phyloP scores from a whole-genome alignment of 441 rosid genomes.

The Viola pubescens region DNA sequence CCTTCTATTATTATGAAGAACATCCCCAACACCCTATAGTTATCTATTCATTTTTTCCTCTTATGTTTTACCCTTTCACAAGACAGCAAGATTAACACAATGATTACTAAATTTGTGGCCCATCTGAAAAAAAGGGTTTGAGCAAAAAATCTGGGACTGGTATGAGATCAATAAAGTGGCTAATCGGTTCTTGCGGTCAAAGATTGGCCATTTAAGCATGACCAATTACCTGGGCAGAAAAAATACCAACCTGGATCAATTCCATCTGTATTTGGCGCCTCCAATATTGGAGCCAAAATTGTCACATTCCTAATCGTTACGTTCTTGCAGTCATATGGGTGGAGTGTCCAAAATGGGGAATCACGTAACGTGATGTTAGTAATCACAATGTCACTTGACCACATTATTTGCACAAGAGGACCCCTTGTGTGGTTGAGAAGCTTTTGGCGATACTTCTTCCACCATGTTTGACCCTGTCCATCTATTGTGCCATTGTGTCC shows the following conservation, averaged over 20 bases:
- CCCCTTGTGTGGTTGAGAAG: constrained; percentile 90
- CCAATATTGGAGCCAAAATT: constrained; percentile 66
- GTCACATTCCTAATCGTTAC: constrained; percentile 65
- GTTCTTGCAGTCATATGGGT: constrained; percentile 95
- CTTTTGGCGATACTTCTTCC: constrained; percentile 88
- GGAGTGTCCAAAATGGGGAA: constrained; percentile 95
- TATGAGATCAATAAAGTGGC: too few species aligned
- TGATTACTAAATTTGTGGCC: too few species aligned
- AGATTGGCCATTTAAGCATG: background rate
- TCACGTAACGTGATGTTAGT: constrained; percentile 66
- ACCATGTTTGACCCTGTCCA: constrained; percentile 95
- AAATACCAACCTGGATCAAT: constrained; percentile 77
- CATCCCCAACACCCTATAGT: background rate
- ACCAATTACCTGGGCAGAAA: background rate
- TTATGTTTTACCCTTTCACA: background rate
- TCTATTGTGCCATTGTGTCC: constrained; percentile 93
- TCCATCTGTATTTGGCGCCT: constrained; percentile 95
- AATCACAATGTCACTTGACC: constrained; percentile 79
- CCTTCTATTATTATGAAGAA: background rate
- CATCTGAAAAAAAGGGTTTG: too few species aligned
- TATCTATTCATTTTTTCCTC: background rate
- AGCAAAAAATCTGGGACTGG: too few species aligned
- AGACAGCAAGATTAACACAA: too few species aligned
- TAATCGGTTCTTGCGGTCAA: too few species aligned
- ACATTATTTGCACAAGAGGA: constrained; percentile 90